These are phyloP conservation scores for Vicia villosa DNA, from an alignment of 306 rosid genomes.

Conservation along the genomic window DNA sequence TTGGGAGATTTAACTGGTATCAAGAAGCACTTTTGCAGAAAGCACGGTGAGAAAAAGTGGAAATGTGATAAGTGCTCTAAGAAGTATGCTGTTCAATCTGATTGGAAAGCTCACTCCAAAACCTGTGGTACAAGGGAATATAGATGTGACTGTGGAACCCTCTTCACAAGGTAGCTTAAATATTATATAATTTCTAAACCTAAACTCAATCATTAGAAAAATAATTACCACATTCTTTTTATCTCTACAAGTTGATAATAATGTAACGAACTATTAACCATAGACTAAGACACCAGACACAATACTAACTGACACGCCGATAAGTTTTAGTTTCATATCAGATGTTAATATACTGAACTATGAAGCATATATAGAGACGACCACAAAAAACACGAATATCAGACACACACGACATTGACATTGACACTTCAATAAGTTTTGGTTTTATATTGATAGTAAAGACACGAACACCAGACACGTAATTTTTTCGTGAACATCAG, in stretches of 20 bases:
- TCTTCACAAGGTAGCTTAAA: slow-evolving; percentile 77
- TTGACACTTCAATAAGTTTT: no score
- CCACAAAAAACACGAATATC: no score
- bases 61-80: slow-evolving; percentile 96
- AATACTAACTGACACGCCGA: no score
- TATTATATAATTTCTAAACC: not conserved
- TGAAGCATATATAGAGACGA: no score
- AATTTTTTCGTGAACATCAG: no score
- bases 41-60: slow-evolving; percentile 99
- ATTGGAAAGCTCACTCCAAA: slow-evolving; percentile 96
- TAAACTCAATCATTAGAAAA: not conserved
- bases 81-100: slow-evolving; percentile 94
- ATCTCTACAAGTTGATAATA: not conserved
- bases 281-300: no score
- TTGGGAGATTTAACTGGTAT: slow-evolving; percentile 95
- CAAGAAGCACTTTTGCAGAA: slow-evolving; percentile 92
- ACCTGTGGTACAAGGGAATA: slow-evolving; percentile 96
- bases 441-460: no score
- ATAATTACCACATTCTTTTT: not conserved
- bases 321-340: no score
- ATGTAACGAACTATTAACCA: no score
- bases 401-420: no score
- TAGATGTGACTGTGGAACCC: slow-evolving; percentile 98
- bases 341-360: no score
- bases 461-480: no score